A percentile compares a stretch with the other conserved stretches of the same genome.
Evolutionary conservation across 1,139 yeast genomes (phyloP).

Genomic region (Kodamaea alishanica): DNA sequence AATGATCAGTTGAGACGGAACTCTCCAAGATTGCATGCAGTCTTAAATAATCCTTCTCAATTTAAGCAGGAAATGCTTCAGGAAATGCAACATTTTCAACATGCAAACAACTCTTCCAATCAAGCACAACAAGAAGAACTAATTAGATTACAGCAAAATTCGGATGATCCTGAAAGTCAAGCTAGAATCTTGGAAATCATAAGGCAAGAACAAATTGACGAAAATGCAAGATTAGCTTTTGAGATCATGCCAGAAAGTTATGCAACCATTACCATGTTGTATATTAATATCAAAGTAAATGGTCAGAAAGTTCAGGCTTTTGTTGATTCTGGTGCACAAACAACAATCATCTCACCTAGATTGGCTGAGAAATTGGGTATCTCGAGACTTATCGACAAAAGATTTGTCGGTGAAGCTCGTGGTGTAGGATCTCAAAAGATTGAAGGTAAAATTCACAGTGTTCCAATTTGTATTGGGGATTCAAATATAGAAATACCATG

Average conservation of each 20-base stretch:
- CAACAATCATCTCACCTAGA: slow-evolving; percentile 73
- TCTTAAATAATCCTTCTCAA: slow-evolving; percentile 48
- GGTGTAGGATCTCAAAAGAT: slow-evolving; percentile 88
- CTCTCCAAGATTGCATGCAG: slow-evolving; percentile 42
- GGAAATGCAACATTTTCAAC: slow-evolving; percentile 18
- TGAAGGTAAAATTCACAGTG: slow-evolving; percentile 83
- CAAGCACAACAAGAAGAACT: slow-evolving; percentile 44
- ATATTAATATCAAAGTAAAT: slow-evolving; percentile 71
- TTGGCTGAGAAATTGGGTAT: slow-evolving; percentile 75
- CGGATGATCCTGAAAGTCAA: slow-evolving; percentile 74
- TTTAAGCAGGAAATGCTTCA: slow-evolving; percentile 49
- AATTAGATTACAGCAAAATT: slow-evolving; percentile 50
- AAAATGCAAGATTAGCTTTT: slow-evolving; percentile 72
- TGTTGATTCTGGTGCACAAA: slow-evolving; percentile 95
- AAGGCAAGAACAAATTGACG: slow-evolving; percentile 70
- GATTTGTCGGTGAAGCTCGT: slow-evolving; percentile 77
- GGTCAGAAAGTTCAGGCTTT: slow-evolving; percentile 83
- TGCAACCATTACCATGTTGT: slow-evolving; percentile 78
- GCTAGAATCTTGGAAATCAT: slow-evolving; percentile 64
- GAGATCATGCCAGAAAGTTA: slow-evolving; percentile 91
- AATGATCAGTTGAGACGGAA: slow-evolving; percentile 30
- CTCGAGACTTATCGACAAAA: slow-evolving; percentile 69
- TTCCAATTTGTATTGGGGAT: slow-evolving; percentile 75
- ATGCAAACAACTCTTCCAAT: slow-evolving; percentile 7
- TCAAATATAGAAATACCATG: slow-evolving; percentile 57